Base-by-base conservation (phyloP, 2,329 filamentous ascomycete species). In the Hypoxylon sp. region DNA sequence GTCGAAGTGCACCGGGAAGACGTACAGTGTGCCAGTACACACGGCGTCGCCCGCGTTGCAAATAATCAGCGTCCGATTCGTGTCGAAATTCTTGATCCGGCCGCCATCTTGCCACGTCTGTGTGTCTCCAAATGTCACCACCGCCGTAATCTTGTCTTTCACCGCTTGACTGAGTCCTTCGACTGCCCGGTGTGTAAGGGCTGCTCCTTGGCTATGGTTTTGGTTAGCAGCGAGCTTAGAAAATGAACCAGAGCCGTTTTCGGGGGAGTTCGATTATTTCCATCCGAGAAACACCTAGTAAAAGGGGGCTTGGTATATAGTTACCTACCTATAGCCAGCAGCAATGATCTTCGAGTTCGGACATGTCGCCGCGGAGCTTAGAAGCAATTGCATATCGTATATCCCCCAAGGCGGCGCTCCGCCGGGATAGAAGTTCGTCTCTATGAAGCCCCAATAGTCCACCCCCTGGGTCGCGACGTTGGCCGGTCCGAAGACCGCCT, bases 41-140 rank as follows among this genome's bases (percentile, higher is more conserved):
- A 82, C 75, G 30, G 75, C 72, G 63, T 82, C 81, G 53, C 79
- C 79, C 7, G 62, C 13, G 68, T 81, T 81, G 75, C 81, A 82
- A 74, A 82, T 81, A 68, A 82, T 78, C 43, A 79, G 76, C 53
- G 78, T 80, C 72, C 78, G 76, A 50, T 78, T 76, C 13, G 68
- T 50, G 21, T 78, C 76, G 70, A 77, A 82, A 41, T 77, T 75
- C 36, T 69, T 68, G 58, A 82, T 80, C 52, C 76, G 75, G 17
- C 76, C 79, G 21, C 75, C 71, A 67, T 81, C 79, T 57, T 81
- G 77, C 51, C 56, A 55, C 53, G 77, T 76, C 67, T 78, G 78
- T 25, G 79, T 80, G 71, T 79, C 77, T 0, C 80, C 80, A 58
- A 80, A 82, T 3, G 80, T 75, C 13, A 78, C 79, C 9, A 79